Conservation (phyloP, 257 asterid genomes). For the Phtheirospermum japonicum region DNA sequence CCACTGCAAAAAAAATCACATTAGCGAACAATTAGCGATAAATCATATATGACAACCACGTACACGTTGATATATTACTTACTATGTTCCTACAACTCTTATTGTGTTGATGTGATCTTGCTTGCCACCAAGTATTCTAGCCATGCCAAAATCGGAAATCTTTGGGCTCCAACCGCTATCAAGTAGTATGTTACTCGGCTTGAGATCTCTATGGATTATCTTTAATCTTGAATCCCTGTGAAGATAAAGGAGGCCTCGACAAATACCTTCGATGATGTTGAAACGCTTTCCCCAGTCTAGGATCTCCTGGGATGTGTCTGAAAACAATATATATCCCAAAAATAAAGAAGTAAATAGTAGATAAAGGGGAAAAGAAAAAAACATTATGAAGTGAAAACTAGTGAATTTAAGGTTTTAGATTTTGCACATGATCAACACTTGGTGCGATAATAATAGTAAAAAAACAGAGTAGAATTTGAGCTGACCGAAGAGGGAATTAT, state of each 20-base stretch:
- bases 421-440: too few species aligned
- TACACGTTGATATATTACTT: not conserved
- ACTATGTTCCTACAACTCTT: not conserved
- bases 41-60: not conserved
- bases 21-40: not conserved
- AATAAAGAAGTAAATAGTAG: too few species aligned
- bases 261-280: constrained; percentile 3
- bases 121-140: constrained; percentile 1
- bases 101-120: constrained; percentile 8
- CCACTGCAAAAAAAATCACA: not conserved
- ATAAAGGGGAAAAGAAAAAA: not conserved
- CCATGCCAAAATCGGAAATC: constrained; percentile 1
- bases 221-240: not conserved
- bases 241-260: not conserved
- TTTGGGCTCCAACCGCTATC: not conserved
- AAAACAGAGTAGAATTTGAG: not conserved
- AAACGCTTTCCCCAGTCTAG: not conserved
- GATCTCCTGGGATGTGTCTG: constrained; percentile 10
- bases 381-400: too few species aligned
- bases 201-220: not conserved
- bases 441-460: too few species aligned
- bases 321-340: not conserved
- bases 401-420: too few species aligned
- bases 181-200: not conserved
- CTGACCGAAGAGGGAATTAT: not conserved